Base-by-base conservation (phyloP, 2,329 filamentous ascomycete species). In the Talaromyces sp. region DNA sequence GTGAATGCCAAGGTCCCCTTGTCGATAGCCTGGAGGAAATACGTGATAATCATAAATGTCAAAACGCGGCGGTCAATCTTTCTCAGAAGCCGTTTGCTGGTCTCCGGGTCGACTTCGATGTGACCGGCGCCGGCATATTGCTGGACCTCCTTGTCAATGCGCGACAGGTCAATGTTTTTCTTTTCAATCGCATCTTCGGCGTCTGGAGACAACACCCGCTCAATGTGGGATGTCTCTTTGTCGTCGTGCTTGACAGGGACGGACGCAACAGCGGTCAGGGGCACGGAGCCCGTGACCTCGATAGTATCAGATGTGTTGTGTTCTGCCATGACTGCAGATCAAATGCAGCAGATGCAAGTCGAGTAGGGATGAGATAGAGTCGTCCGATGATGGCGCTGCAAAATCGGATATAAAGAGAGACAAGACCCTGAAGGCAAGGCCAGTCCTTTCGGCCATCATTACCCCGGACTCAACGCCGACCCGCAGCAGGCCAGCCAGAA, bases 31-130 rank as follows among this genome's bases (percentile, higher is more conserved):
- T 89, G 89, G 24, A 91, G 74, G 69, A 91, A 90, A 73, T 91
- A 91, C 0, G 88, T 90, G 54, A 82, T 72, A 60, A 91, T 82
- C 89, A 92, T 91, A 70, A 91, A 79, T 2, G 81, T 74, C 50
- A 93, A 76, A 2, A 91, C 82, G 32, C 88, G 83, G 63, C 78
- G 81, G 73, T 91, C 87, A 65, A 91, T 89, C 77, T 86, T 77
- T 56, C 74, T 81, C 64, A 84, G 85, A 57, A 92, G 78, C 31
- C 87, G 78, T 43, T 74, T 79, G 72, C 84, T 86, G 58, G 88
- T 84, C 61, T 83, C 84, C 1, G 80, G 75, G 3, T 81, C 78
- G 67, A 91, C 85, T 1, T 83, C 75, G 55, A 90, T 76, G 6
- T 76, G 77, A 19, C 71, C 80, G 21, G 81, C 80, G 21, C 80